Percentiles rank a stretch among this genome's conserved stretches.
These are phyloP conservation scores for Aspergillus oerlinghausenensis DNA, from an alignment of 2,329 filamentous ascomycete genomes.

Conservation along the genomic window DNA sequence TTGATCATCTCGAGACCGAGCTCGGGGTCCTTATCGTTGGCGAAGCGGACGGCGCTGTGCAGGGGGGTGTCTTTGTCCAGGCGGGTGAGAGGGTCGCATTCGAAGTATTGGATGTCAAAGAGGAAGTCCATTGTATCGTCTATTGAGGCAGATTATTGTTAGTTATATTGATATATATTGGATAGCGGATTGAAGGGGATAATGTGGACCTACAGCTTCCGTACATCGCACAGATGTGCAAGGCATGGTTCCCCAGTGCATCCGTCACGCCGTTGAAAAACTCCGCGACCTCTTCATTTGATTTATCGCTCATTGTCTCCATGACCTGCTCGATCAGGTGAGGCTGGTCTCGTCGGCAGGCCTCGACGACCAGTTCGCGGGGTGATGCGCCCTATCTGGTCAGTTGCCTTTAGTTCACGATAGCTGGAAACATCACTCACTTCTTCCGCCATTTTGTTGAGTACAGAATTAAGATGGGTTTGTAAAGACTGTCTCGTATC, in stretches of 20 bases:
- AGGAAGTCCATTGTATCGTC: conserved; percentile 46
- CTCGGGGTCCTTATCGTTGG: conserved; percentile 43
- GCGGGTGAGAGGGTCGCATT: conserved; percentile 45
- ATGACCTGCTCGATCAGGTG: conserved; percentile 76
- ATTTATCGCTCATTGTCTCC: conserved; percentile 53
- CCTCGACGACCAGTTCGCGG: conserved; percentile 82
- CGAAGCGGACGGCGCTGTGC: conserved; percentile 42
- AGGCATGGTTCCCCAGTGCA: conserved; percentile 78
- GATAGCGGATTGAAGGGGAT: not conserved
- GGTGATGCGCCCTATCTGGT: conserved; percentile 69
- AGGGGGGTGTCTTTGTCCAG: conserved; percentile 45
- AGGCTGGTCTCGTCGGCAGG: conserved; percentile 88
- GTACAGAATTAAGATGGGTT: not conserved
- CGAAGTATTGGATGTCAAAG: conserved; percentile 46
- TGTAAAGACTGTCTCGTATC: not conserved
- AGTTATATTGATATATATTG: not conserved
- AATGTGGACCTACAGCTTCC: conserved; percentile 69
- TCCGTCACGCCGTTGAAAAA: conserved; percentile 84
- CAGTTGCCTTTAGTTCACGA: not conserved
- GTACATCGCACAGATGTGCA: conserved; percentile 81
- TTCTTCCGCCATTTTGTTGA: conserved; percentile 40
- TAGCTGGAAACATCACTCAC: conserved; percentile 21
- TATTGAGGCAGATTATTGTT: conserved; percentile 11
- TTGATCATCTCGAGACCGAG: conserved; percentile 43
- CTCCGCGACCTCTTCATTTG: conserved; percentile 60